Percentiles rank a stretch among this genome's conserved stretches.
These are phyloP conservation scores for Aspergillus alliaceus DNA, from an alignment of 2,329 filamentous ascomycete genomes.

Conservation along the genomic window DNA sequence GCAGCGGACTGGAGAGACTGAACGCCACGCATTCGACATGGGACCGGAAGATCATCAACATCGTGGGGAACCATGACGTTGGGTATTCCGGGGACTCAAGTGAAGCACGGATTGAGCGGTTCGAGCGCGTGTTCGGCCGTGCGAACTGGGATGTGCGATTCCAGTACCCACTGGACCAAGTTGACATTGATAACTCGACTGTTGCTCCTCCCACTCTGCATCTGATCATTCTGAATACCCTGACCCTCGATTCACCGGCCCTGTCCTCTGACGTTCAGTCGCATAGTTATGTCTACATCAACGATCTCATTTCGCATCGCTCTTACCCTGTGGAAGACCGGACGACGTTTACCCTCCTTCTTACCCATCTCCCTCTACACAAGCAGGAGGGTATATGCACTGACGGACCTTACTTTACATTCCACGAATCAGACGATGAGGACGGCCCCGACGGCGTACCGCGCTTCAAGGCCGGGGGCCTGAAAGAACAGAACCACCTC, in stretches of 20 bases:
- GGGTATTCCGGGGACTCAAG: conserved; percentile 93
- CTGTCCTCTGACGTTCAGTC: conserved; percentile 66
- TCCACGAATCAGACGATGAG: conserved; percentile 66
- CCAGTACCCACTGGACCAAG: conserved; percentile 49
- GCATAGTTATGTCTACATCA: conserved; percentile 72
- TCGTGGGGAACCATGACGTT: conserved; percentile 94
- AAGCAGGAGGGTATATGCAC: conserved; percentile 81
- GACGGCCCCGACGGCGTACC: conserved; percentile 52
- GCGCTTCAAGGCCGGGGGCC: conserved; percentile 39
- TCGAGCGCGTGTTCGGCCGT: conserved; percentile 81
- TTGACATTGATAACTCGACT: background rate
- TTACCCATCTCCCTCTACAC: conserved; percentile 90
- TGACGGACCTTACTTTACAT: conserved; percentile 80
- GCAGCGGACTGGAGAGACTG: conserved; percentile 27
- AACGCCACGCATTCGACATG: conserved; percentile 54
- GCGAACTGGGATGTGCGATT: conserved; percentile 88
- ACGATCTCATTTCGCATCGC: conserved; percentile 58
- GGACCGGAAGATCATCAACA: conserved; percentile 78
- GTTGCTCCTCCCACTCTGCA: conserved; percentile 62
- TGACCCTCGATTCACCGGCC: conserved; percentile 89
- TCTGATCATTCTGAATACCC: conserved; percentile 82
- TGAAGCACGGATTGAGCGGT: conserved; percentile 70
- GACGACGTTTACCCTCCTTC: conserved; percentile 72
- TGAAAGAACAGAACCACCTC: conserved; percentile 91
- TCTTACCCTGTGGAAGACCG: conserved; percentile 60